Percentiles rank a stretch among this genome's conserved stretches.
Evolutionary conservation across 805 yeast species (phyloP).

Genomic region (Metschnikowia santaceciliae): DNA sequence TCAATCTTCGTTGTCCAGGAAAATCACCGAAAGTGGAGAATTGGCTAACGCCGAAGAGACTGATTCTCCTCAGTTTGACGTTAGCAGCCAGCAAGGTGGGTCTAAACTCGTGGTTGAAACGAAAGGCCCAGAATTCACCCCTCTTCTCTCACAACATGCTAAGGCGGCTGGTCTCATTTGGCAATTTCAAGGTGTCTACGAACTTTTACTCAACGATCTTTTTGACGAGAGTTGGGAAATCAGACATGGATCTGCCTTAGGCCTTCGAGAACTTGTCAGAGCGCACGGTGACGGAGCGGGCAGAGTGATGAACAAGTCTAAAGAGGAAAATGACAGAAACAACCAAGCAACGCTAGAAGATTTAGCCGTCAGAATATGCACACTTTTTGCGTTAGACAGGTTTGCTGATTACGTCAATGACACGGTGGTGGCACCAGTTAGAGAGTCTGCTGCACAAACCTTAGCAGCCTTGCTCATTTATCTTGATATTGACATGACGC

Average conservation of each 20-base stretch:
- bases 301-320: constrained; percentile 60
- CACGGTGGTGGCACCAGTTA: constrained; percentile 96
- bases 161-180: constrained; percentile 74
- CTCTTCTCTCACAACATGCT: constrained; percentile 65
- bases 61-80: constrained; percentile 43
- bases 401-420: constrained; percentile 97
- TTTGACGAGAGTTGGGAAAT: constrained; percentile 89
- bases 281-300: constrained; percentile 87
- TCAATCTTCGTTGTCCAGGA: constrained; percentile 62
- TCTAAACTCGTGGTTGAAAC: constrained; percentile 83
- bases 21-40: constrained; percentile 43
- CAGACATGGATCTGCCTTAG: constrained; percentile 93
- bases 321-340: constrained; percentile 57
- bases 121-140: constrained; percentile 58
- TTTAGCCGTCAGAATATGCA: constrained; percentile 76
- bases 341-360: constrained; percentile 79
- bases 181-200: constrained; percentile 94
- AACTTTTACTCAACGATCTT: constrained; percentile 69
- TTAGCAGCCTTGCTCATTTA: constrained; percentile 85
- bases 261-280: constrained; percentile 78
- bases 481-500: constrained; percentile 54
- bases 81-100: constrained; percentile 77
- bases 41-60: constrained; percentile 13
- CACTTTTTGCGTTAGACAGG: constrained; percentile 86
- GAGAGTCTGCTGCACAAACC: constrained; percentile 95